These are phyloP conservation scores for Parachaetomium inaequale DNA, from an alignment of 495 filamentous ascomycete species.

Conservation along the genomic window DNA sequence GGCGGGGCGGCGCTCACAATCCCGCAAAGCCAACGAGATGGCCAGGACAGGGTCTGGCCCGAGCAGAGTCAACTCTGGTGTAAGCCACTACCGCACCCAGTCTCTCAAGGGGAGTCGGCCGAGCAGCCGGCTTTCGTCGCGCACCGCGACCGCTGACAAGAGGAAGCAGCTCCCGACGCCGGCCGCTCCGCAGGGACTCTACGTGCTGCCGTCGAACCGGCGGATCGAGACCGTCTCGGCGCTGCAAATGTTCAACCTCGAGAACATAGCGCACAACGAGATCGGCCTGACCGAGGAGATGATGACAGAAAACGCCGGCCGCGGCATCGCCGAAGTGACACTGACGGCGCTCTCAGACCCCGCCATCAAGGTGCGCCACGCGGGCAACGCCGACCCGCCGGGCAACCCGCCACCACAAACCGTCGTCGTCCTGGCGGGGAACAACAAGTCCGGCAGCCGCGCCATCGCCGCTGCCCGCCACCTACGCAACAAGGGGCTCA, in stretches of 20 bases:
- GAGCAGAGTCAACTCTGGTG: constrained; percentile 46
- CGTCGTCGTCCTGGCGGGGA: constrained; percentile 80
- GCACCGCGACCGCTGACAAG: constrained; percentile 30
- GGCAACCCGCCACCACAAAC: constrained; percentile 46
- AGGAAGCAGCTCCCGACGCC: constrained; percentile 31
- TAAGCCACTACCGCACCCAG: constrained; percentile 35
- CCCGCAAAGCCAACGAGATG: constrained; percentile 57
- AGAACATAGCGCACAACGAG: constrained; percentile 79
- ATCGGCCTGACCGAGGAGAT: constrained; percentile 83
- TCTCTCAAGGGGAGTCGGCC: constrained; percentile 35
- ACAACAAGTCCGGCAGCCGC: constrained; percentile 78
- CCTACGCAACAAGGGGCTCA: constrained; percentile 72
- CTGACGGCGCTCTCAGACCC: constrained; percentile 58
- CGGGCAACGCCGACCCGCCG: constrained; percentile 34
- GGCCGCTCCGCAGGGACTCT: constrained; percentile 37
- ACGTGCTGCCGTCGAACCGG: constrained; percentile 59
- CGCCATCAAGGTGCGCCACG: constrained; percentile 48
- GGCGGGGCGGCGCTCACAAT: constrained; percentile 46
- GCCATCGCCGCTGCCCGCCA: constrained; percentile 84
- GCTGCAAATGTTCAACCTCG: constrained; percentile 82
- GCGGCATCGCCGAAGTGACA: constrained; percentile 80
- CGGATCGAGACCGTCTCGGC: constrained; percentile 78
- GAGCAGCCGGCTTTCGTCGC: constrained; percentile 32
- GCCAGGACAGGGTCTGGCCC: constrained; percentile 28
- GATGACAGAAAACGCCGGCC: constrained; percentile 84